Evolutionary conservation across 495 filamentous ascomycete genomes (phyloP).

Genomic region (Trichoderma asperelloides): DNA sequence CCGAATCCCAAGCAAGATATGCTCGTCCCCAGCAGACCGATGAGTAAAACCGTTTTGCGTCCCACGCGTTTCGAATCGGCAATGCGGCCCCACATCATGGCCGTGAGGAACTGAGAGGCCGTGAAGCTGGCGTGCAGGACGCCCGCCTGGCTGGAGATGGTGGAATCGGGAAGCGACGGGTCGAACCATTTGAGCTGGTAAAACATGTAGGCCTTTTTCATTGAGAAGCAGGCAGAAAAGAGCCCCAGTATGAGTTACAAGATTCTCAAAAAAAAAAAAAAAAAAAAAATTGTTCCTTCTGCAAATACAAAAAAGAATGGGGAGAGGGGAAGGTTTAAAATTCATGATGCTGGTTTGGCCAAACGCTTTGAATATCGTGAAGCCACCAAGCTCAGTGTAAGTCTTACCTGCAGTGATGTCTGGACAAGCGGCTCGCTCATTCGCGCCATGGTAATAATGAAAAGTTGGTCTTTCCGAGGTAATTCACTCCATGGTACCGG

Average conservation of each 20-base stretch:
- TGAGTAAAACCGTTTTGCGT: constrained; percentile 66
- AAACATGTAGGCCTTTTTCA: constrained; percentile 57
- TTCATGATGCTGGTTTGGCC: neutral
- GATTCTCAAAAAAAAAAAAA: constrained; percentile 13
- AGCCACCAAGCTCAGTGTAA: neutral
- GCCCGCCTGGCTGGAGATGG: constrained; percentile 69
- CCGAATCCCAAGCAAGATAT: constrained; percentile 72
- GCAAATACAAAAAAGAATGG: neutral
- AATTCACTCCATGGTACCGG: constrained; percentile 59
- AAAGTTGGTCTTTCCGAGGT: constrained; percentile 65
- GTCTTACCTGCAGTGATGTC: constrained; percentile 54
- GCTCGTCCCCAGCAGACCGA: constrained; percentile 63
- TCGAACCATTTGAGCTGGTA: constrained; percentile 69
- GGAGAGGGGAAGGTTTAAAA: neutral
- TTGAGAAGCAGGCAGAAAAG: neutral
- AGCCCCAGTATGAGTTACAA: neutral
- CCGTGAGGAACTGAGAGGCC: constrained; percentile 73
- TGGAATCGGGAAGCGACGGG: constrained; percentile 51
- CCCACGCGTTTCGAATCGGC: constrained; percentile 64
- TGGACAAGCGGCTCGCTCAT: constrained; percentile 73
- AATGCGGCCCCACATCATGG: constrained; percentile 73
- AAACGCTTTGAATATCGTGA: neutral
- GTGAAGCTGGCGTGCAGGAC: constrained; percentile 73
- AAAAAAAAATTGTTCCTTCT: neutral
- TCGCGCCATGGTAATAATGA: constrained; percentile 63